Evolutionary conservation across 2,329 filamentous ascomycete species (phyloP), one percentile per base, ranked within the genome.

Genomic region (Celoporthe dispersa): DNA sequence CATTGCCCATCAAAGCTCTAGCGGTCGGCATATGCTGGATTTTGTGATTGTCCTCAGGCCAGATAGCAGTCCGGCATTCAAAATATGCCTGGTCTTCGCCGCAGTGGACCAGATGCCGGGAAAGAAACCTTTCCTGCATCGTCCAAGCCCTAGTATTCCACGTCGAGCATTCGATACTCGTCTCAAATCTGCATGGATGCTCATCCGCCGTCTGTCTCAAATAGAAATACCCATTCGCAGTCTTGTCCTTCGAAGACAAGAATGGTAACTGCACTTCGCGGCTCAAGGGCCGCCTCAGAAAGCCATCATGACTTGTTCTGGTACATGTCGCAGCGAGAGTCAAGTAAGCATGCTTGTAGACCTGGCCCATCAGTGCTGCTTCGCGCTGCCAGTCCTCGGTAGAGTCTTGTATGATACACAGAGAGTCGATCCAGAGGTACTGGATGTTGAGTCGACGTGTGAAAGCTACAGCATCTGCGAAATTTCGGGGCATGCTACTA

Each of bases 321-420:
- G n/a, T 8, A n/a, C 22, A 55, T 25, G n/a, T 31, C 51, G 51
- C n/a, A 12, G 25, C 25, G 19, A 55, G n/a, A 55, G 22, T 19
- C 16, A 31, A 22, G 22, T 16, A 6, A 41, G 44, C 3, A 64
- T 22, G 48, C 37, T 53, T 11, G 35, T 9, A 33, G 22, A 68
- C 64, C 14, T 25, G 8, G 14, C 60, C 39, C 57, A 51, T 59
- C 69, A 71, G 73, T 78, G 67, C 66, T 70, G 66, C 70, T 71
- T 39, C 5, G n/a, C 48, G 37, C 11, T 77, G 76, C 59, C 78
- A 78, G 51, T 55, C 51, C 25, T 55, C 51, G 9, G 51, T n/a
- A 31, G 51, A 55, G 25, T 55, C 51, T 55, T 55, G 71, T 6
- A 73, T 16, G 22, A 72, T 72, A 65, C 72, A 72, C 2, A 71